Percentiles rank a stretch among this genome's conserved stretches.
phyloP scores from a whole-genome alignment of 768 basidiomycete species.

The Megacollybia marginata region DNA sequence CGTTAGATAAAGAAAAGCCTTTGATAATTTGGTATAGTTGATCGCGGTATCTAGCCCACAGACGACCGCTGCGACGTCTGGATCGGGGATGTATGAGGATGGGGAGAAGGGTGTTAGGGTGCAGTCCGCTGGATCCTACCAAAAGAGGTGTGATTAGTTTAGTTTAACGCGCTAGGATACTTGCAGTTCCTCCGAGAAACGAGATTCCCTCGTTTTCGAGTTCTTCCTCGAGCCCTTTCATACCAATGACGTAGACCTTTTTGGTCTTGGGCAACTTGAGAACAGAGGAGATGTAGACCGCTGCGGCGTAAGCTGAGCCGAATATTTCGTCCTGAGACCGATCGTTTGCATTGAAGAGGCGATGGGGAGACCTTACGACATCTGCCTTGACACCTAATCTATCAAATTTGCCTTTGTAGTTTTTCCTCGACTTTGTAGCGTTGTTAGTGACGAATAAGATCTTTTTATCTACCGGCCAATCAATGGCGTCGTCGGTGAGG shows the following conservation, averaged over 20 bases:
- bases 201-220: conserved; percentile 78
- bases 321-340: conserved; percentile 85
- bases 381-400: conserved; percentile 77
- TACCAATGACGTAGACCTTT: conserved; percentile 94
- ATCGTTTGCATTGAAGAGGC: neutral
- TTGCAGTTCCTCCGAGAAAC: conserved; percentile 79
- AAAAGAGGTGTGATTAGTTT: neutral
- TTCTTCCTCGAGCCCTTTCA: conserved; percentile 89
- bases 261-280: conserved; percentile 85
- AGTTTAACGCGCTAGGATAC: conserved; percentile 15
- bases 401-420: conserved; percentile 90
- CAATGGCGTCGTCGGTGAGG: neutral
- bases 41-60: conserved; percentile 83
- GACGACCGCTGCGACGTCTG: conserved; percentile 84
- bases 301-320: conserved; percentile 86
- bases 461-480: conserved; percentile 55
- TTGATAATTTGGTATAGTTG: conserved; percentile 92
- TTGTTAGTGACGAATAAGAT: conserved; percentile 97
- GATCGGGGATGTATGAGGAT: conserved; percentile 67
- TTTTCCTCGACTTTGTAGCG: conserved; percentile 84
- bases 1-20: conserved; percentile 85
- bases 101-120: conserved; percentile 63
- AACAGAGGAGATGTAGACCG: conserved; percentile 82
- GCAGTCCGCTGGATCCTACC: conserved; percentile 78
- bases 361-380: conserved; percentile 51